Conservation (phyloP, 176 grass and related monocot species). For the Bonia amplexicaulis region DNA sequence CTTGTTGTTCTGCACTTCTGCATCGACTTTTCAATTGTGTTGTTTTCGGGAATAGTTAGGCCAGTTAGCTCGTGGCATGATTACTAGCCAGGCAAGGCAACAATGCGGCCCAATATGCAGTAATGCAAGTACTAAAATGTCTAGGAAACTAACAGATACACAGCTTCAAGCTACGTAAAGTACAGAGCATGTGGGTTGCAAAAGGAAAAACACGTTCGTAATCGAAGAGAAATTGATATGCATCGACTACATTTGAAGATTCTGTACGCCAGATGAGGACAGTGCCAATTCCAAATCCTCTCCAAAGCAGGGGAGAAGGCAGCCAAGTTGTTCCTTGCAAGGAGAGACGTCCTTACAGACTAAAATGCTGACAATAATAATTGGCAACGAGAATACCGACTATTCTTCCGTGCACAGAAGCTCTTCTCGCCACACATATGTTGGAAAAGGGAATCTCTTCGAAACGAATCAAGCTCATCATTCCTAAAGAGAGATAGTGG, state of each 20-base stretch:
- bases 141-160: background rate
- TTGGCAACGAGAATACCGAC: background rate
- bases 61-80: background rate
- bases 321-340: constrained; percentile 1
- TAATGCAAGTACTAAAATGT: background rate
- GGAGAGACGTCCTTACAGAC: background rate
- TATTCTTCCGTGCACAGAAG: background rate
- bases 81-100: background rate
- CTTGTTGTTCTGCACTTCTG: background rate
- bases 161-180: background rate
- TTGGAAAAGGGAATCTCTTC: background rate
- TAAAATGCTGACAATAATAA: background rate
- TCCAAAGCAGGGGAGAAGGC: background rate
- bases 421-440: background rate
- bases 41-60: background rate
- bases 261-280: background rate
- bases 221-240: background rate
- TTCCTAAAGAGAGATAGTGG: background rate
- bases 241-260: background rate
- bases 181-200: background rate
- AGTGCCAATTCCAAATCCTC: background rate
- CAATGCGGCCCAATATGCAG: background rate
- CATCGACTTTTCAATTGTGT: background rate
- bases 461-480: background rate
- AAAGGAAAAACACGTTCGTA: background rate